Evolutionary conservation across 257 asterid species (phyloP).

Genomic region (Linaria vulgaris): DNA sequence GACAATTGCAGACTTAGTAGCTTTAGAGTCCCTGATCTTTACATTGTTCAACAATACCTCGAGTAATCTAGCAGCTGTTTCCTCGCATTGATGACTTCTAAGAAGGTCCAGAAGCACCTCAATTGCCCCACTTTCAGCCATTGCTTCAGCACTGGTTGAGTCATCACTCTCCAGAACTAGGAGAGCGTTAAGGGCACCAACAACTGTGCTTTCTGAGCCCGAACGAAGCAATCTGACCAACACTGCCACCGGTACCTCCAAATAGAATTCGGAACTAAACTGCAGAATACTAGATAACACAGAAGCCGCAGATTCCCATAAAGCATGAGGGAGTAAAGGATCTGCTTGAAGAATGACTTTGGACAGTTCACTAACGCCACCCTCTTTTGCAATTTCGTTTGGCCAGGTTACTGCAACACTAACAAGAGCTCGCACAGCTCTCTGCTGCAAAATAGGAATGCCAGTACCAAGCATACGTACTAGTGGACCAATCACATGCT

Average conservation of each 20-base stretch:
- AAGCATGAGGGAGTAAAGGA: conserved; percentile 73
- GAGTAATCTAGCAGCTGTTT: conserved; percentile 91
- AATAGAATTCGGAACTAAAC: conserved; percentile 83
- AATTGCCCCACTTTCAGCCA: conserved; percentile 99
- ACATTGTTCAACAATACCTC: conserved; percentile 89
- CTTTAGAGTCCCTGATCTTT: conserved; percentile 89
- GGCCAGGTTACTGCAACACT: conserved; percentile 81
- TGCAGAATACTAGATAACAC: conserved; percentile 87
- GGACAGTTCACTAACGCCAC: conserved; percentile 92
- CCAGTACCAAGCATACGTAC: conserved; percentile 89
- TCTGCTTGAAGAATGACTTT: conserved; percentile 85
- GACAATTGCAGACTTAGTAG: conserved; percentile 83
- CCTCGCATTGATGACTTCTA: conserved; percentile 90
- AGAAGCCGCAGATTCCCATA: conserved; percentile 98
- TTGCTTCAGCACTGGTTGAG: conserved; percentile 93
- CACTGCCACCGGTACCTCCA: conserved; percentile 99
- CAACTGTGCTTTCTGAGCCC: conserved; percentile 75
- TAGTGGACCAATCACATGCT: conserved; percentile 85
- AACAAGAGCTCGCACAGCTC: conserved; percentile 92
- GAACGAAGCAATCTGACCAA: conserved; percentile 87
- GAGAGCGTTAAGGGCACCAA: conserved; percentile 93
- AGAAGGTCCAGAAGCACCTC: conserved; percentile 94
- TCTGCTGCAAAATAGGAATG: conserved; percentile 83
- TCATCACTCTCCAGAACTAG: conserved; percentile 92
- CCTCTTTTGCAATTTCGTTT: conserved; percentile 95